These are phyloP conservation scores for Globisporangium cylindrosporum DNA, from an alignment of 352 stramenopile species.

Conservation along the genomic window DNA sequence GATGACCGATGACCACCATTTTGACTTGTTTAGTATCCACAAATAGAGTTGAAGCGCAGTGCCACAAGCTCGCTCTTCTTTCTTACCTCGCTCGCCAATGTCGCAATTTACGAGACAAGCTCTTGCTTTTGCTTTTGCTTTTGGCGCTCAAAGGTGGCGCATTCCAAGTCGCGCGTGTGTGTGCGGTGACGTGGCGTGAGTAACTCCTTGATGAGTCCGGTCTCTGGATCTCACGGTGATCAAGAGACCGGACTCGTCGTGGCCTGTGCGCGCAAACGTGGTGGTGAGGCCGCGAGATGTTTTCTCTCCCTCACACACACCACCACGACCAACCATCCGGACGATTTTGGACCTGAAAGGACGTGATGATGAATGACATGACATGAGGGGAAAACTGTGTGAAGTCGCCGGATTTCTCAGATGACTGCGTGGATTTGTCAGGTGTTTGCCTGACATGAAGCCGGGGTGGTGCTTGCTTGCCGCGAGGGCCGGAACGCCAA, in stretches of 20 bases:
- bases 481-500: background rate
- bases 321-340: background rate
- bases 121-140: background rate
- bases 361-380: background rate
- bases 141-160: background rate
- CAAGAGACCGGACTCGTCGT: no score
- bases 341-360: background rate
- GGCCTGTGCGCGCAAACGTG: background rate
- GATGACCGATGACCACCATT: background rate
- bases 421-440: background rate
- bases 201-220: background rate
- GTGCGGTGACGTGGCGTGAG: background rate
- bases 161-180: background rate
- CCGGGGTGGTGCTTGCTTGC: background rate
- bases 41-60: no score
- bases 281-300: background rate
- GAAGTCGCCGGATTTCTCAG: background rate
- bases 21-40: no score
- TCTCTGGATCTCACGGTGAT: background rate
- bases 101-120: background rate
- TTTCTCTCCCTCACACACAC: background rate
- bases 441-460: background rate
- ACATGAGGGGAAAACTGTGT: background rate
- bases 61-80: background rate
- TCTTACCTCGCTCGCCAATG: background rate